These are phyloP conservation scores for Anaeromyces robustus DNA, from an alignment of 192 early-diverging fungal genomes.

Conservation along the genomic window DNA sequence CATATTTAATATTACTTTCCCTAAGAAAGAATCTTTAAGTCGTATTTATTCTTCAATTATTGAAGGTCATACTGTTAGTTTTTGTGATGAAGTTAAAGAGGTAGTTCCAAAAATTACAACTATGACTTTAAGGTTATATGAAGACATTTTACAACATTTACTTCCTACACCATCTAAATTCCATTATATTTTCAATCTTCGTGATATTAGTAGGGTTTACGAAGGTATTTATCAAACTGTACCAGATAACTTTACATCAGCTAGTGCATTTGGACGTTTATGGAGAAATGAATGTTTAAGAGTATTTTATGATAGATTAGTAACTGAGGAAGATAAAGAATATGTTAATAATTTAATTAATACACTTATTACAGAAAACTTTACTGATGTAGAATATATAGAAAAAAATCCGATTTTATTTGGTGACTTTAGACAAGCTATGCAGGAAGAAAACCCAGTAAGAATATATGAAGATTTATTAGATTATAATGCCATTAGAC, in stretches of 20 bases:
- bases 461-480: constrained; percentile 41
- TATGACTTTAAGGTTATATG: constrained; percentile 19
- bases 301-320: constrained; percentile 38
- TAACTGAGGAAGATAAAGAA: constrained; percentile 28
- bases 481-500: constrained; percentile 37
- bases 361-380: constrained; percentile 33
- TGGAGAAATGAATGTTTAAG: constrained; percentile 40
- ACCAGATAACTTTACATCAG: constrained; percentile 30
- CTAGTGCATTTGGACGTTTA: constrained; percentile 29
- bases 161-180: constrained; percentile 45
- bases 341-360: constrained; percentile 40
- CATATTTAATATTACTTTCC: constrained; percentile 47
- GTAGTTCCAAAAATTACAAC: constrained; percentile 2
- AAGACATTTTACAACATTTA: constrained; percentile 31
- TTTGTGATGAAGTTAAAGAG: constrained; percentile 20
- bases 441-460: constrained; percentile 34
- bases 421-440: constrained; percentile 39
- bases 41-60: constrained; percentile 37
- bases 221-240: constrained; percentile 34
- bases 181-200: constrained; percentile 48
- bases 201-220: constrained; percentile 42
- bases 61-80: constrained; percentile 28
- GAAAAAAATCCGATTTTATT: constrained; percentile 34
- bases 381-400: constrained; percentile 36
- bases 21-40: constrained; percentile 25